These are phyloP conservation scores for Globisporangium sylvaticum DNA, from an alignment of 352 stramenopile species.

Conservation along the genomic window DNA sequence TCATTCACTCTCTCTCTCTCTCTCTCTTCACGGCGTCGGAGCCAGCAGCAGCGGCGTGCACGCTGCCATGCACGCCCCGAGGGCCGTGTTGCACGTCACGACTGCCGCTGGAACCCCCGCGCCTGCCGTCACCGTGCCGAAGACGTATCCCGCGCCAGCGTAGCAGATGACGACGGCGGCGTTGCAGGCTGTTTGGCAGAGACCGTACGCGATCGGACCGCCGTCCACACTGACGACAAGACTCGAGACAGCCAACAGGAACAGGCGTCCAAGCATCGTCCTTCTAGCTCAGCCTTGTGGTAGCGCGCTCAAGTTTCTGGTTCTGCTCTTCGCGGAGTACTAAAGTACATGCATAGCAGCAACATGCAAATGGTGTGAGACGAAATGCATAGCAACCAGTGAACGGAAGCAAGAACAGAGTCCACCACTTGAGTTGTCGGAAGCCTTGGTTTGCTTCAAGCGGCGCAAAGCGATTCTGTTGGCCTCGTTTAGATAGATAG, in stretches of 20 bases:
- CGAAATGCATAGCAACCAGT: not conserved
- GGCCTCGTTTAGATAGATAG: not conserved
- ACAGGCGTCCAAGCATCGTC: not conserved
- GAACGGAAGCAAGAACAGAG: not conserved
- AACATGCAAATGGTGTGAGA: not conserved
- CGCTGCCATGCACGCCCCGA: conserved; percentile 34
- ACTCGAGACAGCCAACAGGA: not conserved
- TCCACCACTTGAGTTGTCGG: not conserved
- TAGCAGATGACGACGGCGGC: conserved; percentile 35
- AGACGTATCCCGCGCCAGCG: conserved; percentile 24
- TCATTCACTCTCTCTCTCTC: no score
- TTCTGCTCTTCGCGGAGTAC: not conserved
- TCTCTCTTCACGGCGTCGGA: conserved; percentile 1
- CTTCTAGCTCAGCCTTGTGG: not conserved
- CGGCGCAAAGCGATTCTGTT: not conserved
- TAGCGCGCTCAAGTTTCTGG: not conserved
- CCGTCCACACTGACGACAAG: conserved; percentile 7
- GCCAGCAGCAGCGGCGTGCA: conserved; percentile 19
- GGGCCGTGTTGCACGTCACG: conserved; percentile 24
- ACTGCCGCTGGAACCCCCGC: conserved; percentile 11
- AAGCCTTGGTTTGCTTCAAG: not conserved
- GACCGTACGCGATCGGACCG: conserved; percentile 23
- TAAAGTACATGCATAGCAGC: not conserved
- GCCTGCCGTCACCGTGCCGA: conserved; percentile 31
- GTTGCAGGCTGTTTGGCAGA: conserved; percentile 44